phyloP scores from a whole-genome alignment of 306 rosid genomes.

The Vigna angularis region DNA sequence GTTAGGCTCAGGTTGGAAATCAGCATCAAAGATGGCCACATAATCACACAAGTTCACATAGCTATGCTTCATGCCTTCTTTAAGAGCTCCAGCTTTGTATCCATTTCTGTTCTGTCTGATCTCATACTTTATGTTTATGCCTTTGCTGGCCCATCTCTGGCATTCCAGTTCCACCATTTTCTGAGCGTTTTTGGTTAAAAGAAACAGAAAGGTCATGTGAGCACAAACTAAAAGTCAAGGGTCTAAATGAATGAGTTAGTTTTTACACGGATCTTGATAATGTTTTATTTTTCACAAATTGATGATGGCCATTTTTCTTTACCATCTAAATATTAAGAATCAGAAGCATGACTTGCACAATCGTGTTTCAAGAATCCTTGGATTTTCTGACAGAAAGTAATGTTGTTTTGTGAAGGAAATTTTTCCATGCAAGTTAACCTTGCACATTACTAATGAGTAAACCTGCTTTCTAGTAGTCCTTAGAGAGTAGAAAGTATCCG shows the following conservation, averaged over 20 bases:
- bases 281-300: neutral
- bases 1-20: conserved; percentile 92
- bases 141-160: conserved; percentile 86
- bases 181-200: conserved; percentile 43
- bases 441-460: neutral
- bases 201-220: neutral
- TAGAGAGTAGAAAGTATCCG: neutral
- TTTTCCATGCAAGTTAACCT: conserved; percentile 31
- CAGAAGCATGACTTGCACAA: neutral
- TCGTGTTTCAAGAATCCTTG: neutral
- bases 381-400: neutral
- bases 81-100: conserved; percentile 93
- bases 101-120: conserved; percentile 84
- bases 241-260: neutral
- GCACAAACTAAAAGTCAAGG: neutral
- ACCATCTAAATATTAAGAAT: neutral
- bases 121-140: conserved; percentile 87
- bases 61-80: conserved; percentile 88
- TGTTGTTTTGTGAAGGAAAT: neutral
- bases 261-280: neutral
- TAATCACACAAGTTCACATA: conserved; percentile 82
- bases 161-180: conserved; percentile 77
- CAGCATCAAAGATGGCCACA: conserved; percentile 93
- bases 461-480: neutral
- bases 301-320: conserved; percentile 1